These are phyloP conservation scores for Curvularia verruculosa DNA, from an alignment of 2,329 filamentous ascomycete genomes.

Conservation along the genomic window DNA sequence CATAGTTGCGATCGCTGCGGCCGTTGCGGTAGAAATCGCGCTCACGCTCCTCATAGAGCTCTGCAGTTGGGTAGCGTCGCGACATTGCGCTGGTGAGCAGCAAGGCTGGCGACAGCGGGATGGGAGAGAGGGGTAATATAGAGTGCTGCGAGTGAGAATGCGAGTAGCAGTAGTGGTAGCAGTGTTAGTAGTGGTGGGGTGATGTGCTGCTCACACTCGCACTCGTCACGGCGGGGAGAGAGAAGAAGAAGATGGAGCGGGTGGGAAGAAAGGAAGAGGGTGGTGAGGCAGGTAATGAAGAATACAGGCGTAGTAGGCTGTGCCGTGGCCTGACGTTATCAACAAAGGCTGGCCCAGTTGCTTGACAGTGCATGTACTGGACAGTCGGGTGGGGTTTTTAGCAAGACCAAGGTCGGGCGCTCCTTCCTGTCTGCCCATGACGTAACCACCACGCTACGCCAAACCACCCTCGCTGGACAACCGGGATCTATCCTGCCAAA, in stretches of 20 bases:
- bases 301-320: constrained; percentile 4
- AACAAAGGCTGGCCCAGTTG: constrained; percentile 28
- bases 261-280: constrained; percentile 5
- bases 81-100: constrained; percentile 29
- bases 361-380: constrained; percentile 13
- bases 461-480: constrained; percentile 18
- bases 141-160: neutral
- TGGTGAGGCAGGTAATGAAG: constrained; percentile 14
- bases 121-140: neutral
- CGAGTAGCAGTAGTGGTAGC: neutral
- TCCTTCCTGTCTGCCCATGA: constrained; percentile 21
- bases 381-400: constrained; percentile 31
- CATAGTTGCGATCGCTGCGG: constrained; percentile 53
- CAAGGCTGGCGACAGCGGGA: constrained; percentile 21
- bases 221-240: neutral
- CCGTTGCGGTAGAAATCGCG: constrained; percentile 56
- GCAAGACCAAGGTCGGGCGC: constrained; percentile 23
- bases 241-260: constrained; percentile 3
- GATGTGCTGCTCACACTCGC: constrained; percentile 18
- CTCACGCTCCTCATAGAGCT: constrained; percentile 57
- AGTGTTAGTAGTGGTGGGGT: constrained; percentile 10
- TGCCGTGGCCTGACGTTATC: constrained; percentile 36
- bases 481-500: constrained; percentile 9
- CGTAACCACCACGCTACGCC: constrained; percentile 19
- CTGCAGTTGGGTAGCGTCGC: constrained; percentile 54